phyloP scores from a whole-genome alignment of 176 grass and related monocot species.

The Cymbopogon citratus region DNA sequence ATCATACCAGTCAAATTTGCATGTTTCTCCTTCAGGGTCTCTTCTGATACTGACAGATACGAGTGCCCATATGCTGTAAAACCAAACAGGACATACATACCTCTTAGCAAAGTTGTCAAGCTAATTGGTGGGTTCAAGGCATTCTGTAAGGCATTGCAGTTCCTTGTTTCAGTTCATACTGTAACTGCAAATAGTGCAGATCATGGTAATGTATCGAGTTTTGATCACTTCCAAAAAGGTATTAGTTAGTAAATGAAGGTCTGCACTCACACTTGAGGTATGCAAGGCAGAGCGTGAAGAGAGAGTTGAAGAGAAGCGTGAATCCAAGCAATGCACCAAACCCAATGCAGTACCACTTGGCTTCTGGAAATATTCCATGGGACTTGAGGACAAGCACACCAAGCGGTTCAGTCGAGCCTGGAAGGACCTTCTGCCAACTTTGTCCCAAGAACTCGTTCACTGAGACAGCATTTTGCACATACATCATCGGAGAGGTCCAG shows the following conservation, averaged over 20 bases:
- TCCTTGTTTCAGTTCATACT: neutral
- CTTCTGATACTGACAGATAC: slow-evolving; percentile 3
- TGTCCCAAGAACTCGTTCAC: slow-evolving; percentile 7
- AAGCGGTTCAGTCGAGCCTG: neutral
- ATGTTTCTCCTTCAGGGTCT: neutral
- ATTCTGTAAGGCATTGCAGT: neutral
- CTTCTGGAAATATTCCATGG: slow-evolving; percentile 4
- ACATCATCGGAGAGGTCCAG: neutral
- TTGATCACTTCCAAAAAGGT: neutral
- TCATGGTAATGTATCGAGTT: neutral
- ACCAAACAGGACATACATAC: neutral
- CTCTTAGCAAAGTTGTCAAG: neutral
- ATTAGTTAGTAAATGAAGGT: neutral
- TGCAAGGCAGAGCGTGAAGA: slow-evolving; percentile 1
- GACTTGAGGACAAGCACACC: slow-evolving; percentile 5
- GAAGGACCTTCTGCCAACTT: neutral
- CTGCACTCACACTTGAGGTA: slow-evolving; percentile 9
- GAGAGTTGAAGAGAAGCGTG: neutral
- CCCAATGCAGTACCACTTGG: slow-evolving; percentile 6
- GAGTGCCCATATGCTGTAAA: slow-evolving; percentile 13
- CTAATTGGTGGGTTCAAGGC: neutral
- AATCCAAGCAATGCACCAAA: slow-evolving; percentile 11
- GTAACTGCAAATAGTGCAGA: neutral
- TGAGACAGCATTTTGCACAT: neutral
- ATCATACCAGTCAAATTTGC: slow-evolving; percentile 1